Percentiles rank a stretch among this genome's conserved stretches.
Conservation (phyloP, 495 filamentous ascomycete species). For the Hypoxylon fuscum region DNA sequence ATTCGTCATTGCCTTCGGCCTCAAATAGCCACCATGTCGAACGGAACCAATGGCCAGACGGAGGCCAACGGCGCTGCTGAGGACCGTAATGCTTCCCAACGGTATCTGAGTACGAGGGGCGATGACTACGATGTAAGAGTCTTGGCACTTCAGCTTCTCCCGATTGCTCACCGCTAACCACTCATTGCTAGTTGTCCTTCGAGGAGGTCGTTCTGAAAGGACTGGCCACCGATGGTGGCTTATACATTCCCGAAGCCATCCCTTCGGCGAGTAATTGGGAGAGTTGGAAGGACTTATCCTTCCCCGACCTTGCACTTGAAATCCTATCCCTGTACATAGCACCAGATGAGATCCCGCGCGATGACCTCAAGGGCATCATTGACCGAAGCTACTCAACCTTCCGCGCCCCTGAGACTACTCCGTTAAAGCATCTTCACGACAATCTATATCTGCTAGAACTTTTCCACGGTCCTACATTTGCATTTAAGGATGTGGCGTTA, state of each 20-base stretch:
- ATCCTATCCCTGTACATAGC: constrained; percentile 86
- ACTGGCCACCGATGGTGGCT: constrained; percentile 85
- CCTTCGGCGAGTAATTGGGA: constrained; percentile 72
- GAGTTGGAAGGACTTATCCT: constrained; percentile 79
- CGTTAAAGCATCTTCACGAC: constrained; percentile 72
- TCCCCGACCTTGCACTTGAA: constrained; percentile 78
- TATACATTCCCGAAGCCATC: constrained; percentile 88
- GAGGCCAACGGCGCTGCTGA: constrained; percentile 16
- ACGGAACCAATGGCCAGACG: constrained; percentile 33
- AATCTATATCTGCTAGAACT: constrained; percentile 89
- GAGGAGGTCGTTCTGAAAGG: constrained; percentile 92
- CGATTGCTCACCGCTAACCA: constrained; percentile 2
- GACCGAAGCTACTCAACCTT: constrained; percentile 85
- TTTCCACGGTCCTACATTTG: constrained; percentile 96
- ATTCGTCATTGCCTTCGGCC: constrained; percentile 2
- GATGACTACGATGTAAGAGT: constrained; percentile 76
- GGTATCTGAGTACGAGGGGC: constrained; percentile 83
- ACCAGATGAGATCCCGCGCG: constrained; percentile 76
- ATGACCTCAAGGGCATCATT: constrained; percentile 84
- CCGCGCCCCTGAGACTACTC: constrained; percentile 75
- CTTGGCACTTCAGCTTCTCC: constrained; percentile 6
- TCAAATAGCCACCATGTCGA: constrained; percentile 24
- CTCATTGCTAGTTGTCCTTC: constrained; percentile 76
- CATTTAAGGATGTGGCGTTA: constrained; percentile 92
- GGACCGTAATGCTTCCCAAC: constrained; percentile 71